Conservation (phyloP, 768 basidiomycete genomes). For the Sarcomyxa edulis region DNA sequence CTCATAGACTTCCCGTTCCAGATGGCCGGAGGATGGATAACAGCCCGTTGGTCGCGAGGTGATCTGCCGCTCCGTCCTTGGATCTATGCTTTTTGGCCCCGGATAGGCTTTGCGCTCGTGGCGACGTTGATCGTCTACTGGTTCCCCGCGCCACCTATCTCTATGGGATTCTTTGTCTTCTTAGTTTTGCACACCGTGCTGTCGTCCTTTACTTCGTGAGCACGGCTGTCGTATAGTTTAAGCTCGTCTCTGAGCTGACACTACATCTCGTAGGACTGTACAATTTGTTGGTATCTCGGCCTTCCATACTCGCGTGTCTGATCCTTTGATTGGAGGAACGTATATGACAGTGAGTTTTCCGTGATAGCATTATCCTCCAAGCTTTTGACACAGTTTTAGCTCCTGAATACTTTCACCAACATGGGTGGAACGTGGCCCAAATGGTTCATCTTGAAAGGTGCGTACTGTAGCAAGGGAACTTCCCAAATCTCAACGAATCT, state of each 20-base stretch:
- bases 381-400: conserved; percentile 34
- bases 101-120: conserved; percentile 66
- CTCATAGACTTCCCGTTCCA: conserved; percentile 98
- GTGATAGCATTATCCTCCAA: neutral
- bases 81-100: conserved; percentile 88
- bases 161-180: conserved; percentile 72
- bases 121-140: conserved; percentile 75
- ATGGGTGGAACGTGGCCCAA: conserved; percentile 98
- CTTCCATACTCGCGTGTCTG: conserved; percentile 94
- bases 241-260: neutral
- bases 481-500: too few species aligned
- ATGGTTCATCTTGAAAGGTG: conserved; percentile 91
- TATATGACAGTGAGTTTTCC: conserved; percentile 89
- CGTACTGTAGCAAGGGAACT: too few species aligned
- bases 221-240: conserved; percentile 2
- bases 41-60: conserved; percentile 86
- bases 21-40: conserved; percentile 90
- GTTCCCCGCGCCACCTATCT: conserved; percentile 78
- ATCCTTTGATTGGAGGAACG: conserved; percentile 95
- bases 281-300: conserved; percentile 99
- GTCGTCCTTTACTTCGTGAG: conserved; percentile 82
- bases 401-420: conserved; percentile 94
- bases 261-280: conserved; percentile 60
- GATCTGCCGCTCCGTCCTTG: conserved; percentile 79
- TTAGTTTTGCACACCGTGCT: conserved; percentile 79